Percentiles rank a stretch among this genome's conserved stretches.
Conservation (phyloP, 2,329 filamentous ascomycete species). For the Ophiosphaerella herpotricha region DNA sequence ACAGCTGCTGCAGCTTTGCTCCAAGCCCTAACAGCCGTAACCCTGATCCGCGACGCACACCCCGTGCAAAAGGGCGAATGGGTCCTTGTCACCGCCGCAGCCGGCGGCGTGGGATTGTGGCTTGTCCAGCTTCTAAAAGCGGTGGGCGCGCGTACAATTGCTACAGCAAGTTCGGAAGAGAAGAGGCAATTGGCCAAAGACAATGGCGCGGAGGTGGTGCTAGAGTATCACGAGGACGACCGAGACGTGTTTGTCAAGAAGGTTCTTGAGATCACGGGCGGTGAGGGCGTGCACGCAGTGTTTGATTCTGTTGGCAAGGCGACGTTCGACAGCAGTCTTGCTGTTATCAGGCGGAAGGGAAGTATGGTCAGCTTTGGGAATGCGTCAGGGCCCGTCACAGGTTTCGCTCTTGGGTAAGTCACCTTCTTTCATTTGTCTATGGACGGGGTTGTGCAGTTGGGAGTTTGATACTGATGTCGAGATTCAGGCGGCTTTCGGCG, state of each 20-base stretch:
- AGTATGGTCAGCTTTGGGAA: conserved; percentile 81
- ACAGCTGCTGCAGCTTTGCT: conserved; percentile 72
- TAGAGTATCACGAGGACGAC: conserved; percentile 69
- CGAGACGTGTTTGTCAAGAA: conserved; percentile 46
- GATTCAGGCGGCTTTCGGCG: conserved; percentile 57
- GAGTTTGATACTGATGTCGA: not conserved
- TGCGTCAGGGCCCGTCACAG: conserved; percentile 77
- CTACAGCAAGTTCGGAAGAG: conserved; percentile 73
- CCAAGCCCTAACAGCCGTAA: conserved; percentile 82
- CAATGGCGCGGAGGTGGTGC: conserved; percentile 71
- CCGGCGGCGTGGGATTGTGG: conserved; percentile 73
- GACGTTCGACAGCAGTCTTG: conserved; percentile 79
- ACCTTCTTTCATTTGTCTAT: conserved; percentile 28
- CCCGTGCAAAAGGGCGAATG: conserved; percentile 75
- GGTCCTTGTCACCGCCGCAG: conserved; percentile 83
- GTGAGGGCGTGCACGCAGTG: conserved; percentile 74
- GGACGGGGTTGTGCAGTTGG: too few species aligned
- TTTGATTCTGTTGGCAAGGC: conserved; percentile 86
- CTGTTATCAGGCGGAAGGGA: conserved; percentile 77
- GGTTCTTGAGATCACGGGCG: conserved; percentile 71
- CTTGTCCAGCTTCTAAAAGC: conserved; percentile 74
- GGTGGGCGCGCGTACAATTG: conserved; percentile 78
- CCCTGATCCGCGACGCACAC: conserved; percentile 75
- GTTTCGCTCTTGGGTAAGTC: conserved; percentile 64
- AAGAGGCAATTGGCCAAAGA: conserved; percentile 72